Base-by-base conservation (phyloP, 2,329 filamentous ascomycete species). In the Ceratocystis destructans region DNA sequence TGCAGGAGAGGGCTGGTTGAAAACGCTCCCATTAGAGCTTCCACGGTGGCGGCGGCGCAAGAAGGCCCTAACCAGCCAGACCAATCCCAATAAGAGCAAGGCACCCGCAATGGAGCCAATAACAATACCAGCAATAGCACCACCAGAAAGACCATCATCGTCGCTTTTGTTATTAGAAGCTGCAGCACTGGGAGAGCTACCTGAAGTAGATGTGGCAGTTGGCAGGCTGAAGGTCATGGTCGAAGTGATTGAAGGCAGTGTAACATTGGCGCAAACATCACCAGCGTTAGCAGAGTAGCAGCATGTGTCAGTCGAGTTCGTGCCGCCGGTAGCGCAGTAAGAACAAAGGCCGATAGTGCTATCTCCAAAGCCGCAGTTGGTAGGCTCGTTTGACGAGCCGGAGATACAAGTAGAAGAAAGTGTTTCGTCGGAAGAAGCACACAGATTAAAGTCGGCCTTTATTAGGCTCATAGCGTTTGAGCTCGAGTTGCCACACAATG, bases 251-350 rank as follows among this genome's bases (percentile, higher is more conserved):
- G 84, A 84, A 0, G 94, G 94, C 5, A 99, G 79, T 31, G 82
- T 79, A n/a, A 99, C 88, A 63, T 83, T 83, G 62, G 83, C 77
- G 74, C 94, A 99, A 69, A 86, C 83, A 31, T 78, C 77, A 67
- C 89, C 83, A n/a, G 87, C 86, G 69, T 90, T 81, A 4, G 92
- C 86, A 71, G 85, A 90, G 72, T 91, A 87, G 75, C 94, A 99
- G 79, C 94, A 99, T 2, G 92, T 95, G 74, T 97, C 93, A 63
- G 93, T 97, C 8, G 90, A 88, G 76, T 97, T 97, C 69, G 87
- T 84, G 33, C 92, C 91, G 71, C 89, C 93, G 5, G 85, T 80
- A 53, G 83, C 82, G 75, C 94, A 99, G 75, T 94, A 96, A 3
- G 87, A 85, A 77, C 94, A 99, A 45, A 99, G 80, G 2, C 92